Evolutionary conservation across 2,329 filamentous ascomycete species (phyloP).

Genomic region (Colletotrichum chrysophilum): DNA sequence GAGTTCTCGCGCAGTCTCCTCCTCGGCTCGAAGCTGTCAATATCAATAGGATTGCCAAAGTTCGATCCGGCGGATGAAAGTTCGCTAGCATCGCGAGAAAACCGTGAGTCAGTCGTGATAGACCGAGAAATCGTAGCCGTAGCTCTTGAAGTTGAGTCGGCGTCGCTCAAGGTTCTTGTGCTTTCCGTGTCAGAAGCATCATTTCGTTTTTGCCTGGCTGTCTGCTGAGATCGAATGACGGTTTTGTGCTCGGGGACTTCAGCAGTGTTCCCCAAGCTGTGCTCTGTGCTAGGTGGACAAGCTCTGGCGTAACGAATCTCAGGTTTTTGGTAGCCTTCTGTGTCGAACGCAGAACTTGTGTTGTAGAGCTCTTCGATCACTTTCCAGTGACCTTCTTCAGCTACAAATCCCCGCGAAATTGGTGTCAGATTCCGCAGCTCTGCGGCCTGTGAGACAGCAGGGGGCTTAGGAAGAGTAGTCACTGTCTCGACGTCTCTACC

Average conservation of each 20-base stretch:
- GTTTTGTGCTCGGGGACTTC: background rate
- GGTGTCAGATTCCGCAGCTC: constrained; percentile 28
- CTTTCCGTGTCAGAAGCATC: background rate
- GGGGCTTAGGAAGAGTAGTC: constrained; percentile 26
- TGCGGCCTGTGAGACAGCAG: constrained; percentile 4
- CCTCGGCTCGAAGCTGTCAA: background rate
- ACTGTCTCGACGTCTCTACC: constrained; percentile 33
- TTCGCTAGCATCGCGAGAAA: background rate
- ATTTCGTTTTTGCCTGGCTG: background rate
- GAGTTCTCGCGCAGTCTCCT: background rate
- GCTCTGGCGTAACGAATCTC: background rate
- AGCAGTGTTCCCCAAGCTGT: background rate
- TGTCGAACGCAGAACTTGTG: background rate
- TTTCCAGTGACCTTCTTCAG: background rate
- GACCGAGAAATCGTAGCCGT: background rate
- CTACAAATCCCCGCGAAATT: background rate
- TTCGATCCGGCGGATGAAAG: background rate
- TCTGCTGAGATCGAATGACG: background rate
- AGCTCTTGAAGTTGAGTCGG: background rate
- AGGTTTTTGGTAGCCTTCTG: background rate
- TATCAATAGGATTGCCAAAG: constrained; percentile 2
- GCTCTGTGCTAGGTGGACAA: background rate
- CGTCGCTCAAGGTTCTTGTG: background rate
- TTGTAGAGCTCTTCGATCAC: background rate
- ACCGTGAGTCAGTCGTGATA: background rate